A percentile compares a stretch with the other conserved stretches of the same genome.
Evolutionary conservation across 2,329 filamentous ascomycete genomes (phyloP).

Genomic region (Aspergillus sp.): DNA sequence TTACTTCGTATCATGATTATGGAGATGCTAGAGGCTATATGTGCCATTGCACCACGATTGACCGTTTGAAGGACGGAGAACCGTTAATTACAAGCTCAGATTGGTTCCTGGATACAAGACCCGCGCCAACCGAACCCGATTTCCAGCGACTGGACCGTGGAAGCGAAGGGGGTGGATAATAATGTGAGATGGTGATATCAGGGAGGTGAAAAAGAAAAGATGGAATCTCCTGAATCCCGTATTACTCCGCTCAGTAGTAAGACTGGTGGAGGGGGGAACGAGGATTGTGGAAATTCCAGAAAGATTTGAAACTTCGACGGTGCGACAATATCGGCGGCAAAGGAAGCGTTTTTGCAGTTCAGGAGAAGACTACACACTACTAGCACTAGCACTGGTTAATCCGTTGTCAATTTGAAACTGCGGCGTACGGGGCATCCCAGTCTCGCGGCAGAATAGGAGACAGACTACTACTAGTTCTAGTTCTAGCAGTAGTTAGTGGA

Average conservation of each 20-base stretch:
- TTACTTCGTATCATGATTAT: no score
- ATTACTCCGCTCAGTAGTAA: neutral
- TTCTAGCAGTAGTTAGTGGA: neutral
- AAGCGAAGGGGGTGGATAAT: neutral
- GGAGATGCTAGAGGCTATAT: neutral
- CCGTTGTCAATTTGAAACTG: neutral
- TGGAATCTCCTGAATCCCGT: neutral
- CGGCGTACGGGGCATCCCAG: neutral
- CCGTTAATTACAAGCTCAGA: neutral
- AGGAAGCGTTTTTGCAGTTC: neutral
- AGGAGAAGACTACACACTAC: neutral
- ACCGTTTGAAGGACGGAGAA: neutral
- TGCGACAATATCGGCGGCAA: neutral
- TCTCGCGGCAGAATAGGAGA: neutral
- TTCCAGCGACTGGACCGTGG: neutral
- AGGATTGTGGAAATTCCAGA: slow-evolving; percentile 1
- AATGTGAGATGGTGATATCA: no score
- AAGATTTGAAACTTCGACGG: neutral
- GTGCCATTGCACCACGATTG: neutral
- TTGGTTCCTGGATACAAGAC: neutral
- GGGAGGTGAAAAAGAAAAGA: neutral
- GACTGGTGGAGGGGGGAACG: neutral
- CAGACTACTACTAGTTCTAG: neutral
- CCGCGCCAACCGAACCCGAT: neutral
- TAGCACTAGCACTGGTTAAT: neutral